Evolutionary conservation across 2,329 filamentous ascomycete genomes (phyloP).

Genomic region (Xylaria sp.): DNA sequence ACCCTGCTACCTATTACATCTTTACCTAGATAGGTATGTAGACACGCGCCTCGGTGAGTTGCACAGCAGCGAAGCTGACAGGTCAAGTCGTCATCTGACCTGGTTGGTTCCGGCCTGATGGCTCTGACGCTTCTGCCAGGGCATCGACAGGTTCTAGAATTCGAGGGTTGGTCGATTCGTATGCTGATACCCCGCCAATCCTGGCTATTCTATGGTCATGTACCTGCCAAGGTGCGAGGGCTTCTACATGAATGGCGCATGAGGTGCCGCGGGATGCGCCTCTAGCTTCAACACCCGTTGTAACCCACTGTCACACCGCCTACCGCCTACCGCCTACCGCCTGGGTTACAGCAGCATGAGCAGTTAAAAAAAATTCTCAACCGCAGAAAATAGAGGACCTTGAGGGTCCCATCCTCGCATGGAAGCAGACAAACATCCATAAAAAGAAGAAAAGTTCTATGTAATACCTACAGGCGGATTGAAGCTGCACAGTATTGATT

Average conservation of each 20-base stretch:
- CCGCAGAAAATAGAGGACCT: background rate
- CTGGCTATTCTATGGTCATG: too few species aligned
- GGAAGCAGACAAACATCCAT: too few species aligned
- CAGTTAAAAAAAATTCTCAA: background rate
- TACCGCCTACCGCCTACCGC: background rate
- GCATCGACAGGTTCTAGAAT: background rate
- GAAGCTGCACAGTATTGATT: too few species aligned
- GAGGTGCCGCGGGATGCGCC: background rate
- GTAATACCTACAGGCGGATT: too few species aligned
- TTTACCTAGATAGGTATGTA: too few species aligned
- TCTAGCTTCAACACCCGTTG: too few species aligned
- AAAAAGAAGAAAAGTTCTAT: too few species aligned
- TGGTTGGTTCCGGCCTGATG: too few species aligned
- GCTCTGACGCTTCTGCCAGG: background rate
- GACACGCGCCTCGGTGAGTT: background rate
- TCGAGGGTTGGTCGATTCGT: background rate
- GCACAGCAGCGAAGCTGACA: background rate
- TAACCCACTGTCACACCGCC: background rate
- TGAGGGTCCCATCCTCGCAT: background rate
- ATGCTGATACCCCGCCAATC: background rate
- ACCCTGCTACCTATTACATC: too few species aligned
- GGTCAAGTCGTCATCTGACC: background rate
- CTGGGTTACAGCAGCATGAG: too few species aligned
- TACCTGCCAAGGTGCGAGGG: too few species aligned
- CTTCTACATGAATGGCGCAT: background rate